Percentiles rank a stretch among this genome's conserved stretches.
These are phyloP conservation scores for Barbatosphaeria neglecta DNA, from an alignment of 495 filamentous ascomycete genomes.

Conservation along the genomic window DNA sequence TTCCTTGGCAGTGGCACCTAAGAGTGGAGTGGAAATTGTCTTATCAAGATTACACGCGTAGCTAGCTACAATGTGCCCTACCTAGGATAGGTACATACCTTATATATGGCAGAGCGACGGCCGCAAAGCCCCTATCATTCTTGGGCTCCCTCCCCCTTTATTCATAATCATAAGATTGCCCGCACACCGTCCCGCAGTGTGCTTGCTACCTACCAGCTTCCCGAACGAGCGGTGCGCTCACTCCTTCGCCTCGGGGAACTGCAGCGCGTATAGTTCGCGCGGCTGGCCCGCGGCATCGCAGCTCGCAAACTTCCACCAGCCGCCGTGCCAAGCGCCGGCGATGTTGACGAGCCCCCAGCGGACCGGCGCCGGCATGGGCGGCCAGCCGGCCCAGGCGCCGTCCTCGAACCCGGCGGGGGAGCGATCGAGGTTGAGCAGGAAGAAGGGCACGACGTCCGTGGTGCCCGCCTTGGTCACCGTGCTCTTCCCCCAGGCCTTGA, in stretches of 20 bases:
- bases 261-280: slow-evolving; percentile 27
- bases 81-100: too few species aligned
- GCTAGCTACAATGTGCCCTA: too few species aligned
- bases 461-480: slow-evolving; percentile 38
- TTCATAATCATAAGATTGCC: too few species aligned
- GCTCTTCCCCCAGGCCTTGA: slow-evolving; percentile 36
- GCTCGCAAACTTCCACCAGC: slow-evolving; percentile 44
- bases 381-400: slow-evolving; percentile 40
- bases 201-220: too few species aligned
- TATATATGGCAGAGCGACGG: too few species aligned
- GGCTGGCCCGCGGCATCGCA: slow-evolving; percentile 30
- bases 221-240: too few species aligned
- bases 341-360: slow-evolving; percentile 36
- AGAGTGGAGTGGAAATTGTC: too few species aligned
- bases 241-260: slow-evolving; percentile 6
- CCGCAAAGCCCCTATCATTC: too few species aligned
- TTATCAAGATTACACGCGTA: too few species aligned
- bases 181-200: too few species aligned
- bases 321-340: slow-evolving; percentile 27
- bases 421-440: slow-evolving; percentile 44
- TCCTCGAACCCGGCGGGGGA: slow-evolving; percentile 34
- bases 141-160: too few species aligned
- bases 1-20: too few species aligned
- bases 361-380: slow-evolving; percentile 35
- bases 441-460: slow-evolving; percentile 42